Percentiles rank a stretch among this genome's conserved stretches.
Evolutionary conservation across 768 basidiomycete genomes (phyloP).

Genomic region (Lactarius pseudohatsudake): DNA sequence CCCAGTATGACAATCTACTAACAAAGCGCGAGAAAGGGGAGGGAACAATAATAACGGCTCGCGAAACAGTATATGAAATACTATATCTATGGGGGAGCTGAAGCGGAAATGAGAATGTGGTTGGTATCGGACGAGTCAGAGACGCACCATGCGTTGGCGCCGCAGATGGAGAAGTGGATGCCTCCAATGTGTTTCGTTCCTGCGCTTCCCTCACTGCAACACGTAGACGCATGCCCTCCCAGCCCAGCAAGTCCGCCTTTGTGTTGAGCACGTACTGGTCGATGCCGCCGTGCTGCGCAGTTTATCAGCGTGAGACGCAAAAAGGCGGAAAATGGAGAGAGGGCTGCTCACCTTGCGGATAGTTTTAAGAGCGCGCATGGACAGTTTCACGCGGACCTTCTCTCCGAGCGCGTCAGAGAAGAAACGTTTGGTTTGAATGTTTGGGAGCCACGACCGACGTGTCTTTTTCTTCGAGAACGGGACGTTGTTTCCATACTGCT

Average conservation of each 20-base stretch:
- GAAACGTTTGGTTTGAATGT: conserved; percentile 75
- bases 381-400: conserved; percentile 64
- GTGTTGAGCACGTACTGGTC: conserved; percentile 47
- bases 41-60: background rate
- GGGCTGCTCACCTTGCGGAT: conserved; percentile 68
- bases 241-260: conserved; percentile 40
- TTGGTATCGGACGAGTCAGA: background rate
- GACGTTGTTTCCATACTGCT: conserved; percentile 84
- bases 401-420: conserved; percentile 63
- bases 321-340: background rate
- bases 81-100: conserved; percentile 19
- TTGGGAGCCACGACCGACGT: conserved; percentile 84
- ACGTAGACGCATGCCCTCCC: conserved; percentile 45
- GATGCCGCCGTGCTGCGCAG: conserved; percentile 35
- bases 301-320: background rate
- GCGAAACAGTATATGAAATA: conserved; percentile 5
- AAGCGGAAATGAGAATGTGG: conserved; percentile 17
- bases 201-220: conserved; percentile 38
- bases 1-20: background rate
- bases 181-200: conserved; percentile 17
- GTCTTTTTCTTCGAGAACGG: conserved; percentile 89
- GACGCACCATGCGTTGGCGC: conserved; percentile 13
- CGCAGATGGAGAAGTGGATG: conserved; percentile 8
- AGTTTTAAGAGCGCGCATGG: conserved; percentile 72
- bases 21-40: background rate